These are phyloP conservation scores for Angomonas ambiguus DNA, from an alignment of 208 protist species.

Conservation along the genomic window DNA sequence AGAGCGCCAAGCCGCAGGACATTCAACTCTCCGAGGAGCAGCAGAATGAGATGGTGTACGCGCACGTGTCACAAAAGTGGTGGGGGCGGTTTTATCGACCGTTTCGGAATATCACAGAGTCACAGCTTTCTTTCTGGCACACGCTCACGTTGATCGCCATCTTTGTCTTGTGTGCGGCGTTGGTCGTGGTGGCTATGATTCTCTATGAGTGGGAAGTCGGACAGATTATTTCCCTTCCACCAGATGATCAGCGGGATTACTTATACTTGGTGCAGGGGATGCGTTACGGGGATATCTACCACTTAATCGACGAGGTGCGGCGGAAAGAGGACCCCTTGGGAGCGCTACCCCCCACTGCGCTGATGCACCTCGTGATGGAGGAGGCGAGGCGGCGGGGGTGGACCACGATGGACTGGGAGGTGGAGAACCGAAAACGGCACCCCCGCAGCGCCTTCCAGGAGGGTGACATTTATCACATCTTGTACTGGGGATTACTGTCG, in stretches of 20 bases:
- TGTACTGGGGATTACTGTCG: slow-evolving; percentile 61
- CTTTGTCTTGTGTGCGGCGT: background rate
- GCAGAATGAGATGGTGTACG: slow-evolving; percentile 50
- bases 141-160: slow-evolving; percentile 28
- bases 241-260: slow-evolving; percentile 61
- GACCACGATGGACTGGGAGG: slow-evolving; percentile 55
- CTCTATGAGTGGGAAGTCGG: slow-evolving; percentile 57
- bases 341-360: slow-evolving; percentile 46
- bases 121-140: slow-evolving; percentile 38
- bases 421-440: slow-evolving; percentile 48
- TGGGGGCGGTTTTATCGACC: slow-evolving; percentile 44
- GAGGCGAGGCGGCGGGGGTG: slow-evolving; percentile 43
- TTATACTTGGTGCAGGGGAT: slow-evolving; percentile 59
- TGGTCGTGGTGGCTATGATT: slow-evolving; percentile 16
- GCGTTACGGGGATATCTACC: slow-evolving; percentile 66
- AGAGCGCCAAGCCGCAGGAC: slow-evolving; percentile 18
- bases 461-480: slow-evolving; percentile 43
- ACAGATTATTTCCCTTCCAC: slow-evolving; percentile 36
- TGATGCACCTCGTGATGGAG: slow-evolving; percentile 58
- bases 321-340: slow-evolving; percentile 59
- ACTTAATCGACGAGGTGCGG: slow-evolving; percentile 39
- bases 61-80: slow-evolving; percentile 48
- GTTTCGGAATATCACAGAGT: slow-evolving; percentile 41
- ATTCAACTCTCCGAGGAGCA: slow-evolving; percentile 55
- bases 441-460: slow-evolving; percentile 34